Evolutionary conservation across 2,329 filamentous ascomycete species (phyloP).

Genomic region (Fusarium ambrosium): DNA sequence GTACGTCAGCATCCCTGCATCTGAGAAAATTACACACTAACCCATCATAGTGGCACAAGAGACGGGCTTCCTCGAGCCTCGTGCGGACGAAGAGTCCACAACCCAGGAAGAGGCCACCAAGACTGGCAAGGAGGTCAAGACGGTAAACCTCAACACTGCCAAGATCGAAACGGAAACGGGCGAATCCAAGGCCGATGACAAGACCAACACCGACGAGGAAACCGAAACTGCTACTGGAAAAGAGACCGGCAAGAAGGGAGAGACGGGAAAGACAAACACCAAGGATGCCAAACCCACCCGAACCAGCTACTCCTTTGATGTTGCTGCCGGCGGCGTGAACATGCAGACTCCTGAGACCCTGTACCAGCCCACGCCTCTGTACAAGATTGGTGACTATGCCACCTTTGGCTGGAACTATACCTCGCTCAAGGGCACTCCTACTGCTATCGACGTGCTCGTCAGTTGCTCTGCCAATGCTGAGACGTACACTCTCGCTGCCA

Average conservation of each 20-base stretch:
- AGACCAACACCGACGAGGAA: background rate
- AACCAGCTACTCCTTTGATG: slow-evolving; percentile 60
- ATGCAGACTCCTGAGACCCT: slow-evolving; percentile 66
- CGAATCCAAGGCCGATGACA: background rate
- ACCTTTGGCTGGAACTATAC: slow-evolving; percentile 78
- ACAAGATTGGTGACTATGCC: slow-evolving; percentile 71
- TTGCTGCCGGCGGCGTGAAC: slow-evolving; percentile 64
- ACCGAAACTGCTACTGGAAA: slow-evolving; percentile 27
- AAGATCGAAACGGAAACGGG: slow-evolving; percentile 36
- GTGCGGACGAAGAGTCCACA: slow-evolving; percentile 19
- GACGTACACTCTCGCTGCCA: slow-evolving; percentile 73
- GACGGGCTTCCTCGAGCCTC: slow-evolving; percentile 24
- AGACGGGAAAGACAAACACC: slow-evolving; percentile 24
- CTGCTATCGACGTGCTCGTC: slow-evolving; percentile 71
- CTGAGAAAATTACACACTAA: slow-evolving; percentile 13
- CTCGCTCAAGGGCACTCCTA: slow-evolving; percentile 68
- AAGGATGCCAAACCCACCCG: slow-evolving; percentile 47
- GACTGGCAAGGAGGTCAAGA: slow-evolving; percentile 43
- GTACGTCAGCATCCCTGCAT: slow-evolving; percentile 16
- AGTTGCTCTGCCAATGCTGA: slow-evolving; percentile 66
- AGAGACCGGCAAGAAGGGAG: slow-evolving; percentile 36
- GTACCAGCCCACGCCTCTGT: slow-evolving; percentile 62
- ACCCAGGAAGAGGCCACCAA: slow-evolving; percentile 33
- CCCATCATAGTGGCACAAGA: slow-evolving; percentile 30
- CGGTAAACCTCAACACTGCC: slow-evolving; percentile 59